Base-by-base conservation (phyloP, 2,329 filamentous ascomycete species). In the Hypoxylon sp. region DNA sequence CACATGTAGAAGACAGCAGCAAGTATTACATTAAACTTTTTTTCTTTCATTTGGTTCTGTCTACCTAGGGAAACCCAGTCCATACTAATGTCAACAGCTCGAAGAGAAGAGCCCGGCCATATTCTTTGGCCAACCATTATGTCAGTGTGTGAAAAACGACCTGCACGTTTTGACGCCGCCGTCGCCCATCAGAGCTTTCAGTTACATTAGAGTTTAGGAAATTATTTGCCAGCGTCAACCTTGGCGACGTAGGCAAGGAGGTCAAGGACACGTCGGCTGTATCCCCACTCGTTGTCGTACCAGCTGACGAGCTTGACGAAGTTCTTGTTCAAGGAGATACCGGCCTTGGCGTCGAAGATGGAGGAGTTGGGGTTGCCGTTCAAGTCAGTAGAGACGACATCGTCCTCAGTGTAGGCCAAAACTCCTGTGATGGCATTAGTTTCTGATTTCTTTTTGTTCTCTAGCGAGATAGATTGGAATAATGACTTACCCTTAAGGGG, bases 271-370 rank as follows among this genome's bases (percentile, higher is more conserved):
- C 89, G 94, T 81, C 92, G 92, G 77, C 90, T 95, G 89, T 99
- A 97, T 72, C 92, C 94, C 91, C 92, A 97, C 86, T 97, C 93
- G 84, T 97, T 97, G 84, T 96, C 91, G 80, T 96, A 96, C 94
- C 93, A 97, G 70, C 87, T 87, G 75, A 97, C 89, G 60, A 99
- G 85, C 89, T 99, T 99, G 84, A 96, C 87, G 76, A 97, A 97
- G 87, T 97, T 92, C 71, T 91, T 78, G 87, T 97, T 99, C 69
- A 99, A 88, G 64, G 92, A 89, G 79, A 99, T 97, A 84, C 94
- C 94, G 57, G 94, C 94, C 89, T 96, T 96, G 77, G 91, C 92
- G 76, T 99, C 94, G 78, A 99, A 97, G 85, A 97, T 96, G 80
- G 92, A 97, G 65, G 92, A 97, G 86, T 86, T 78, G 74, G 80